phyloP scores from a whole-genome alignment of 1,284 basidiomycete genomes.

The Leccinum pachyderme region DNA sequence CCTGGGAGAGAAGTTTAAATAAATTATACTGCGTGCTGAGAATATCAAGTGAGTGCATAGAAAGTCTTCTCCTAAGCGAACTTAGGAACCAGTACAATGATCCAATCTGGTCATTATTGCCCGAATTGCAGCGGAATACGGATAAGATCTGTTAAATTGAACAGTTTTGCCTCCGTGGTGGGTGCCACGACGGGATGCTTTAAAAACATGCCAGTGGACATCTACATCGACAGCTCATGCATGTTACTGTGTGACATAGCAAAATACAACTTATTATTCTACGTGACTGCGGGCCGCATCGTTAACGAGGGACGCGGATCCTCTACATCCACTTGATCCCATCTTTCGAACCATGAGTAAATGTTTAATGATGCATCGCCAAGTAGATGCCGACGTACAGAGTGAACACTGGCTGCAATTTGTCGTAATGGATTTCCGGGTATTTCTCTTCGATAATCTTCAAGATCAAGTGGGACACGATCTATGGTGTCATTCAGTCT shows the following conservation, averaged over 20 bases:
- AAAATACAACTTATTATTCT: neutral
- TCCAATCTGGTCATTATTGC: neutral
- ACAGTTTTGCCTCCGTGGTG: neutral
- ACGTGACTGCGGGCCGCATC: conserved; percentile 15
- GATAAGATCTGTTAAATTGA: neutral
- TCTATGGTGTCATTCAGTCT: conserved; percentile 37
- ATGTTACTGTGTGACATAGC: no score
- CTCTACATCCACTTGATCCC: conserved; percentile 39
- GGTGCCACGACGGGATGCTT: no score
- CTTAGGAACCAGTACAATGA: neutral
- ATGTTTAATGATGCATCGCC: neutral
- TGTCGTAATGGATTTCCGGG: conserved; percentile 71
- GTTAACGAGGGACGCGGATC: conserved; percentile 35
- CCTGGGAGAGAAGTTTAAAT: neutral
- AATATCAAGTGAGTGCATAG: neutral
- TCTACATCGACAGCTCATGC: no score
- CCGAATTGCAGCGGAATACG: conserved; percentile 12
- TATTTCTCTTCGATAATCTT: conserved; percentile 54
- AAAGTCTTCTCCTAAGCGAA: neutral
- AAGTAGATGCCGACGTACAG: conserved; percentile 36
- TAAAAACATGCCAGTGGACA: no score
- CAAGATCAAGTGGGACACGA: conserved; percentile 64
- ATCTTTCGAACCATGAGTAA: conserved; percentile 29
- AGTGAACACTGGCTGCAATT: conserved; percentile 52
- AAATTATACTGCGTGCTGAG: neutral